Evolutionary conservation across 2,329 filamentous ascomycete genomes (phyloP), one percentile per base, ranked within the genome.

Genomic region (Penicillium hesseltinei): DNA sequence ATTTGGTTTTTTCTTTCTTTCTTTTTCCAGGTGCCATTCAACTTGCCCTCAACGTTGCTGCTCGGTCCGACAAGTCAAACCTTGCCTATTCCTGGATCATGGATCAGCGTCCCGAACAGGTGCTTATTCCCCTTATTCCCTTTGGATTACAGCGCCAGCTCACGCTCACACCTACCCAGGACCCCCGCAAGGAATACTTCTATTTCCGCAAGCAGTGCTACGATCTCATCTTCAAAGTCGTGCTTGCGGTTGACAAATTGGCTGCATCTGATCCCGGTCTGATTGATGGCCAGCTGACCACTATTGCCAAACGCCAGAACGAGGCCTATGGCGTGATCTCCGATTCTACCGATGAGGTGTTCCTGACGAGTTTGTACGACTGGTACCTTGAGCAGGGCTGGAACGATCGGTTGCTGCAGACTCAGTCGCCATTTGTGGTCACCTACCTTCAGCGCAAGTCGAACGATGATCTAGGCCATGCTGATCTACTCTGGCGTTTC

Each of bases 331-430:
- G 88, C 44, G 90, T 97, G 2, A 92, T 99, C 66, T 91, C 95
- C 70, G 84, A 84, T 57, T 96, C 93, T 0, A 84, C 88, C 15
- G 94, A 99, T 65, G 91, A 97, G 69, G 90, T 97, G 5, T 99
- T 99, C 78, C 89, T 97, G 72, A 95, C 91, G 60, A 91, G 91
- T 67, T 82, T 99, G n/a, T 99, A 97, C 72, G 92, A 97, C 69
- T 99, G 94, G 93, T 99, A 99, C 74, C 87, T 97, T 64, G 77
- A 83, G 53, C 88, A 92, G 71, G 88, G 89, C 19, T 92, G 90
- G 86, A 89, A 86, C 10, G 91, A 97, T 62, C 88, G 92, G 15
- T 83, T 99, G 29, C 84, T 99, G 35, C 86, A 88, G 36, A 91
- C 94, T 51, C 85, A 92, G 56, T 96, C 92, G 5, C 85, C 88